These are phyloP conservation scores for Kwoniella mangroviensis DNA, from an alignment of 768 basidiomycete genomes.

Conservation along the genomic window DNA sequence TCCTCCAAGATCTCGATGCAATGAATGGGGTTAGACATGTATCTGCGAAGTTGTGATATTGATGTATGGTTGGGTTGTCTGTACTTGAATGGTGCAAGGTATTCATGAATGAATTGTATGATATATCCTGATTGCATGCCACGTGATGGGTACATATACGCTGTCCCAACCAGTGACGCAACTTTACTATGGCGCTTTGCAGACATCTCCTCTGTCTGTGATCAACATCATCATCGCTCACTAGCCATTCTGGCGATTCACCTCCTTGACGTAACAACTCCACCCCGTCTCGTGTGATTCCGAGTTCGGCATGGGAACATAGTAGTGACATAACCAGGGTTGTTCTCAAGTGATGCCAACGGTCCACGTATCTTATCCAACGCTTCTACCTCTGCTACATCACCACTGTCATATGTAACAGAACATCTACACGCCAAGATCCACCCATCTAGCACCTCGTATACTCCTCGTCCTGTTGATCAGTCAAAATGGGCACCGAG, in stretches of 20 bases:
- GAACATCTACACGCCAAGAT: no score
- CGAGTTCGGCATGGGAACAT: neutral
- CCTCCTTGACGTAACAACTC: neutral
- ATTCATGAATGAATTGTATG: neutral
- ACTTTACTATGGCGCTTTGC: neutral
- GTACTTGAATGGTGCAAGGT: neutral
- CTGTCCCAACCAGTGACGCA: neutral
- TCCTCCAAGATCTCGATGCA: conserved; percentile 12
- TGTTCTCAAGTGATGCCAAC: neutral
- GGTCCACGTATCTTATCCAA: neutral
- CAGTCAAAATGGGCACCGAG: neutral
- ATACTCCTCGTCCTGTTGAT: neutral
- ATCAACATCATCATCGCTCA: neutral
- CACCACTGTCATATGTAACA: no score
- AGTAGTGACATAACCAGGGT: neutral
- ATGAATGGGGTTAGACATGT: neutral
- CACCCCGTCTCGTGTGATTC: neutral
- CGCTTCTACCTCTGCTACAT: neutral
- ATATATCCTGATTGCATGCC: no score
- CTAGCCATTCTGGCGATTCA: no score
- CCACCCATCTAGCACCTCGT: no score
- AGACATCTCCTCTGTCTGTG: neutral
- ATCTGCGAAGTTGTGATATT: neutral
- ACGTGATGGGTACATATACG: no score
- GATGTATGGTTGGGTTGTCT: neutral